A percentile compares a stretch with the other conserved stretches of the same genome.
Evolutionary conservation across 2,329 filamentous ascomycete species (phyloP).

Genomic region (Cytospora leucostoma): DNA sequence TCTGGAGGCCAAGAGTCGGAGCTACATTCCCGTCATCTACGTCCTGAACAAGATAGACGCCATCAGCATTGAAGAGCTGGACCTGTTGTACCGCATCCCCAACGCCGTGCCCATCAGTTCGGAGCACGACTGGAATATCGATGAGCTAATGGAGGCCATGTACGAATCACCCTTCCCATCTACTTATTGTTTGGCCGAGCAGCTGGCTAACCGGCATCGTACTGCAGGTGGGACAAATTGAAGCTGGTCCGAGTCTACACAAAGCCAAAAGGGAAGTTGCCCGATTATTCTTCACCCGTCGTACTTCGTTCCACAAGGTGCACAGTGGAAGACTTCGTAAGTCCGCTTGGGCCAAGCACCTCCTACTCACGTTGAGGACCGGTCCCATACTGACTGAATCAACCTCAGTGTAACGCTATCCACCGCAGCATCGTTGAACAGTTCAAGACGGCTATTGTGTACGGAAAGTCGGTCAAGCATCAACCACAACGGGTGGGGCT

Average conservation of each 20-base stretch:
- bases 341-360: slow-evolving; percentile 40
- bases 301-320: slow-evolving; percentile 80
- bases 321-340: slow-evolving; percentile 95
- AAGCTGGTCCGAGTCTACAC: slow-evolving; percentile 92
- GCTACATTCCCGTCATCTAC: slow-evolving; percentile 98
- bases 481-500: slow-evolving; percentile 95
- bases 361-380: not conserved
- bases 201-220: slow-evolving; percentile 20
- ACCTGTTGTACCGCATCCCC: slow-evolving; percentile 93
- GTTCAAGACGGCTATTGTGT: slow-evolving; percentile 94
- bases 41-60: slow-evolving; percentile 99
- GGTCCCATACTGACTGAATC: slow-evolving; percentile 40
- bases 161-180: slow-evolving; percentile 37
- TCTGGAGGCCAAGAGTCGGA: slow-evolving; percentile 88
- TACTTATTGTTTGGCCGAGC: not conserved
- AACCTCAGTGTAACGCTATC: slow-evolving; percentile 83
- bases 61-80: slow-evolving; percentile 96
- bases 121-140: slow-evolving; percentile 96
- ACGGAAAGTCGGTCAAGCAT: slow-evolving; percentile 97
- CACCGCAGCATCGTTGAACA: slow-evolving; percentile 95
- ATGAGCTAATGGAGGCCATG: slow-evolving; percentile 96
- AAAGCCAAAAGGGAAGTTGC: slow-evolving; percentile 93
- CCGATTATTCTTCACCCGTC: slow-evolving; percentile 89
- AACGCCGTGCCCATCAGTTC: slow-evolving; percentile 97
- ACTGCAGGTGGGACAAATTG: slow-evolving; percentile 81